Evolutionary conservation across 768 basidiomycete species (phyloP), one percentile per base, ranked within the genome.

Genomic region (Tylopilus rubrobrunneus): DNA sequence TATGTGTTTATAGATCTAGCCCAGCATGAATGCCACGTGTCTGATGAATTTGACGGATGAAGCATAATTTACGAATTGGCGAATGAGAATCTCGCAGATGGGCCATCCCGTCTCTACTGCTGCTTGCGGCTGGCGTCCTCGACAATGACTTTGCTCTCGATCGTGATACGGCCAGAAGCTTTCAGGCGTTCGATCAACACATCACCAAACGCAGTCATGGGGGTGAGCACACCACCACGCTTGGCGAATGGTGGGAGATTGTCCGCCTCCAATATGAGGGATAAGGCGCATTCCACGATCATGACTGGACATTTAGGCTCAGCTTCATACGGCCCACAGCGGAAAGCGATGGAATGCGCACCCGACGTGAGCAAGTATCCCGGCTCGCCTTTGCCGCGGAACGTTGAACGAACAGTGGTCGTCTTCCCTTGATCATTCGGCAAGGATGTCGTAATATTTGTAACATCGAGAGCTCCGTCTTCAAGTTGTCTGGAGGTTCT

Each of bases 161-260:
- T 81, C 50, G 78, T 69, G 48, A 92, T 79, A 48, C 70, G 67
- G 0, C 81, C 84, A 8, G 77, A 82, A 21, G 71, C 73, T 55
- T 80, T 77, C 56, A 97, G 67, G 19, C 94, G 76, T 58, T 81
- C 78, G 34, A 93, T 73, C 36, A 95, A 68, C 7, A 83, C 80
- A 55, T 89, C 83, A 15, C 93, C 94, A 52, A 96, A 78, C 1
- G 89, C 94, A 5, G 82, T 83, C 69, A 86, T 81, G 0, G 94
- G 86, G 2, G 95, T 98, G 46, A 97, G 73, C 3, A 94, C 71
- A 1, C 95, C 94, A 12, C 93, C 94, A 44, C 75, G 68, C 46
- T 73, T 74, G 4, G 80, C 85, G 7, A 85, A 66, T 1, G 74
- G 58, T 0, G 91, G 81, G 2, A 93, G 78, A 15, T 72, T 75